Base-by-base conservation (phyloP, 2,329 filamentous ascomycete species). In the Paraphoma sp. region DNA sequence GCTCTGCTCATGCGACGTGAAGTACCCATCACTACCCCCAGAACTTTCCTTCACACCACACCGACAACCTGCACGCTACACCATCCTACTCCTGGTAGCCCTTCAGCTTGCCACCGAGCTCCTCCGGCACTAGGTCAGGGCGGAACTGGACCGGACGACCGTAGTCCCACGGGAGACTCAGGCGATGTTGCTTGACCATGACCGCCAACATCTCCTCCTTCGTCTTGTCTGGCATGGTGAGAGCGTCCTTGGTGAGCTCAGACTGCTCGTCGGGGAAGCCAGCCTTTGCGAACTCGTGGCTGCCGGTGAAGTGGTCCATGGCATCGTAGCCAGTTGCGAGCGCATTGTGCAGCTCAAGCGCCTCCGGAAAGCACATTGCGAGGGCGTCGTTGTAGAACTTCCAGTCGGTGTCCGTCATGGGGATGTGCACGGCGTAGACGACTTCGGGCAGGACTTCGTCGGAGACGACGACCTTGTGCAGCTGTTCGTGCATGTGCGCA, bases 401-500 rank as follows among this genome's bases (percentile, higher is more conserved):
- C 54, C 54, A 65, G 41, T 60, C 17, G 10, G 44, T 18, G n/a
- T 63, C 48, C 5, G 50, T 54, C 57, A 68, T 66, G 5, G 51
- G 56, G 11, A 65, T 57, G 3, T 38, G 29, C 17, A 65, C 44
- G n/a, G 51, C 44, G 31, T 66, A 62, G 7, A 63, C 52, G 10
- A 65, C 29, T 6, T 45, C 45, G 8, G 58, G 51, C 7, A 68
- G 40, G 45, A 63, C 31, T 4, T 46, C 41, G 45, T 67, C 60
- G 2, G 16, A 45, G 6, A 57, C 44, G 11, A 42, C 16, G 7
- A 59, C 45, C 1, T 41, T 57, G 2, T 54, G 50, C 3, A 62
- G 44, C 1, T 48, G 40, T 2, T 55, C 51, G 1, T 54, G 48
- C 59, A 66, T 64, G 45, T 53, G 16, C 4, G 9, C 38, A 8